Evolutionary conservation across 306 rosid genomes (phyloP).

Genomic region (Gillenia trifoliata): DNA sequence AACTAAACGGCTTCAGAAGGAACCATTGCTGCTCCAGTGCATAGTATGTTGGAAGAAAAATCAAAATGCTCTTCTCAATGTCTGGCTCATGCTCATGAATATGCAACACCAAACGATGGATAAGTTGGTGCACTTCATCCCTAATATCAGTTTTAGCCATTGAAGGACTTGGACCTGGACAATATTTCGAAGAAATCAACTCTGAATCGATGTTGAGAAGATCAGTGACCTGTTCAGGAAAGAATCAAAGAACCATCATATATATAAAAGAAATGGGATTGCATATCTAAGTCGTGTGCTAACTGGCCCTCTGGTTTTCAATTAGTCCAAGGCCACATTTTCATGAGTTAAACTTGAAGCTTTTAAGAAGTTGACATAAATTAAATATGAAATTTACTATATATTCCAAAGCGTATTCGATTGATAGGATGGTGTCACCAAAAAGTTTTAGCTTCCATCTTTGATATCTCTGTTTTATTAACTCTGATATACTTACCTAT

Average conservation of each 20-base stretch:
- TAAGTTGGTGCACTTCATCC: conserved; percentile 51
- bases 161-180: conserved; percentile 38
- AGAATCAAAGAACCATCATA: conserved; percentile 19
- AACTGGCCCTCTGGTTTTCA: neutral
- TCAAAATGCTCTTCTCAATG: conserved; percentile 80
- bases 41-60: conserved; percentile 86
- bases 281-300: neutral
- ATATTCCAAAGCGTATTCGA: neutral
- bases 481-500: neutral
- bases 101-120: conserved; percentile 66
- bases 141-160: conserved; percentile 31
- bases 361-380: neutral
- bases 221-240: conserved; percentile 43
- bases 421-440: neutral
- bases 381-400: neutral
- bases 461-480: neutral
- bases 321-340: neutral
- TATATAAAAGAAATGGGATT: neutral
- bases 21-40: conserved; percentile 77
- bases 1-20: conserved; percentile 59
- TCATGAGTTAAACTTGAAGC: neutral
- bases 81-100: conserved; percentile 72
- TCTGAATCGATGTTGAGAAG: conserved; percentile 48
- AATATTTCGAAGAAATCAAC: conserved; percentile 26
- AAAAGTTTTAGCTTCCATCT: neutral